These are phyloP conservation scores for Epichloe brachyelytri DNA, from an alignment of 2,329 filamentous ascomycete species.

Conservation along the genomic window DNA sequence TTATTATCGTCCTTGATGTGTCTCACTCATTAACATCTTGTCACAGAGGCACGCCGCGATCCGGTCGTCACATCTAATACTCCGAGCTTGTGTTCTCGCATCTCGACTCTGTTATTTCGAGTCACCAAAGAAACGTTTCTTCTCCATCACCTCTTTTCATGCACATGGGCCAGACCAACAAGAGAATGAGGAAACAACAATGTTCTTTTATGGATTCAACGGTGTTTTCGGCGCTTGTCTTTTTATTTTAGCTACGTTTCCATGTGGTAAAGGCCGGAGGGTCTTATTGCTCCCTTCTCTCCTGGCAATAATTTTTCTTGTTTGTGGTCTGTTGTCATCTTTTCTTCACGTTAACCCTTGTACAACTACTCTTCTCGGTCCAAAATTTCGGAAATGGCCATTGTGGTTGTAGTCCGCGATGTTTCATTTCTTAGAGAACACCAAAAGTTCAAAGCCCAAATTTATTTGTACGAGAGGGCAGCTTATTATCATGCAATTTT, in stretches of 20 bases:
- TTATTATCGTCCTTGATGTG: background rate
- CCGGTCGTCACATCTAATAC: conserved; percentile 28
- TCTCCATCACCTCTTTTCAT: conserved; percentile 2
- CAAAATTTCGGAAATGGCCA: background rate
- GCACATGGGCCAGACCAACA: background rate
- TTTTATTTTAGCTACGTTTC: background rate
- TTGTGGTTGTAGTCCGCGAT: background rate
- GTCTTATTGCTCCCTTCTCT: background rate
- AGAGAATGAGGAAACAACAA: background rate
- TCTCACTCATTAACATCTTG: conserved; percentile 1
- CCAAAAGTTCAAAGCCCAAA: background rate
- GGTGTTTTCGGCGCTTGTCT: background rate
- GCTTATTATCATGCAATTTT: background rate
- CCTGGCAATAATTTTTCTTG: background rate
- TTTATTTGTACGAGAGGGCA: background rate
- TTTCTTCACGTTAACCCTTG: conserved; percentile 14
- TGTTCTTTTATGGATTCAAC: background rate
- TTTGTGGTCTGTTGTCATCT: background rate
- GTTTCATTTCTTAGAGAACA: background rate
- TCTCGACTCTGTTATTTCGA: background rate
- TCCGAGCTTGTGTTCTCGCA: conserved; percentile 3
- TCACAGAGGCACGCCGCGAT: conserved; percentile 29
- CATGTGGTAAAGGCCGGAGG: background rate
- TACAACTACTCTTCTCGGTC: conserved; percentile 21
- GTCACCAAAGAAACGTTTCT: background rate